These are phyloP conservation scores for Ganoderma meredithae DNA, from an alignment of 1,284 basidiomycete genomes.

Conservation along the genomic window DNA sequence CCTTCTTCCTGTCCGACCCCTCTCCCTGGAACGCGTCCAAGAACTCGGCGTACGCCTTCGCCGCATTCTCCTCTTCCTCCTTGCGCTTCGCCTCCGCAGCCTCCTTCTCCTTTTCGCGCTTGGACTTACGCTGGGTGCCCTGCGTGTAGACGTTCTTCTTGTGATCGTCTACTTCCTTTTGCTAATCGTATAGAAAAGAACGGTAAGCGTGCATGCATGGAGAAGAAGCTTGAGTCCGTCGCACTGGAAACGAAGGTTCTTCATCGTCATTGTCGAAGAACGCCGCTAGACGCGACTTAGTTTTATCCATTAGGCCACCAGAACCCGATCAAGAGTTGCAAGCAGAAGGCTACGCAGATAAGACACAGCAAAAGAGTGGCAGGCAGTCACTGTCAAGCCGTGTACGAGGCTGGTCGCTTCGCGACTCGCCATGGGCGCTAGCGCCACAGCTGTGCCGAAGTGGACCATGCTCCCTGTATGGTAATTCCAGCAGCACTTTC, in stretches of 20 bases:
- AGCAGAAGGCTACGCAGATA: neutral
- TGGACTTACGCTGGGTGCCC: slow-evolving; percentile 78
- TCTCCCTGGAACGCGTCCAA: slow-evolving; percentile 87
- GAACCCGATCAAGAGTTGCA: neutral
- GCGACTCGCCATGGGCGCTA: neutral
- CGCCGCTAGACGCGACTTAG: slow-evolving; percentile 75
- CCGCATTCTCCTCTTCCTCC: slow-evolving; percentile 83
- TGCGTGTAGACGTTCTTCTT: slow-evolving; percentile 81
- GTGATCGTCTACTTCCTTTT: slow-evolving; percentile 79
- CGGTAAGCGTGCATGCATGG: slow-evolving; percentile 62
- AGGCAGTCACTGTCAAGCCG: neutral
- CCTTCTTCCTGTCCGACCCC: slow-evolving; percentile 56
- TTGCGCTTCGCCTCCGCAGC: slow-evolving; percentile 86
- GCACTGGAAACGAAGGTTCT: slow-evolving; percentile 84
- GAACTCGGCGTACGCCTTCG: slow-evolving; percentile 86
- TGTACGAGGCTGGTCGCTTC: neutral
- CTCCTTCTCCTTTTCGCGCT: slow-evolving; percentile 88
- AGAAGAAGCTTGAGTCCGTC: slow-evolving; percentile 74
- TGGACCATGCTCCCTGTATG: neutral
- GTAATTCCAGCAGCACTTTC: neutral
- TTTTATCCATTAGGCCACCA: slow-evolving; percentile 69
- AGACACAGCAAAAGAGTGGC: neutral
- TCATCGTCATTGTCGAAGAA: slow-evolving; percentile 87
- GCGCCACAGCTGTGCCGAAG: slow-evolving; percentile 5
- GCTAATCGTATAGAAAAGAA: slow-evolving; percentile 56